Base-by-base conservation (phyloP, 2,329 filamentous ascomycete genomes). In the Sporothrix phasma region DNA sequence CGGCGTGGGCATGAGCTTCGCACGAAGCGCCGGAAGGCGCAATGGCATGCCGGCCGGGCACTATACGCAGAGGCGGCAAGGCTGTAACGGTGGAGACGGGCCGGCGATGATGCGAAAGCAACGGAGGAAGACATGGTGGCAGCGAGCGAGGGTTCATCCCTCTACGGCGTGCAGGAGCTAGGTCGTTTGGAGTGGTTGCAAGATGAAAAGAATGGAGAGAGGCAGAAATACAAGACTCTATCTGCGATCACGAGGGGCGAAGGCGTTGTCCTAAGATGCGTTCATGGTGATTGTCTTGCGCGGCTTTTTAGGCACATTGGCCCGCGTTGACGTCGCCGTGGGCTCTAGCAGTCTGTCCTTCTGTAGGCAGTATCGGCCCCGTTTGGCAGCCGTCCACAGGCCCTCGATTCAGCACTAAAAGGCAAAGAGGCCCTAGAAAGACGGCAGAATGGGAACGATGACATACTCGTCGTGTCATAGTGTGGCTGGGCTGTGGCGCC, bases 61-160 rank as follows among this genome's bases (percentile, higher is more conserved):
- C 46, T 60, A 63, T 63, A 41, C n/a, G n/a, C n/a, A n/a, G n/a
- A n/a, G 56, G 22, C 26, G 8, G 43, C 19, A 46, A 22, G 53
- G 63, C 60, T 63, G 51, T 22, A 19, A 63, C 41, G 51, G 34
- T 64, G 53, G 37, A 65, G 67, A 58, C 64, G 61, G 46, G 19
- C 37, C 54, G 60, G 56, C 34, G 61, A 61, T 31, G 61, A 61
- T 56, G 64, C 61, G 61, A 51, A 47, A 65, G 65, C 29, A 61
- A 71, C 71, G 71, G 73, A 71, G 71, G 73, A 69, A 70, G 67
- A 69, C 68, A 66, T 62, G 68, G 68, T 31, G 56, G 39, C 8
- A 59, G 39, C 56, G 39, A 73, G 68, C 77, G 80, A 75, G 79
- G 74, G 79, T 79, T 80, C 84, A 87, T 88, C 76, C 84, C 84